phyloP scores from a whole-genome alignment of 306 rosid genomes.

The Psophocarpus tetragonolobus region DNA sequence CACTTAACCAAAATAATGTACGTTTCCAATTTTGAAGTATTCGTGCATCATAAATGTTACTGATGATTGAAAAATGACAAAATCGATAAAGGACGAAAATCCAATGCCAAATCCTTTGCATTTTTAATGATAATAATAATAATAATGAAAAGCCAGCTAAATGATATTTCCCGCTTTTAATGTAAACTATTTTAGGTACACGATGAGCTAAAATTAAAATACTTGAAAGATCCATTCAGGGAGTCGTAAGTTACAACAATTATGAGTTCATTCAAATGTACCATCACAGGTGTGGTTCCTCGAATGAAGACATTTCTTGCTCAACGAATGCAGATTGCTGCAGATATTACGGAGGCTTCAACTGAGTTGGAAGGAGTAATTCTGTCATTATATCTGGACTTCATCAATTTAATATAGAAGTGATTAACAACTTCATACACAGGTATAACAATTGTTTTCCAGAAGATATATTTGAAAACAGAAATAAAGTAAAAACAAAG shows the following conservation, averaged over 20 bases:
- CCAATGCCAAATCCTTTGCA: not conserved
- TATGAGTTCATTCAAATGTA: constrained; percentile 10
- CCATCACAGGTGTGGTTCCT: constrained; percentile 1
- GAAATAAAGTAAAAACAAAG: too few relatives aligned
- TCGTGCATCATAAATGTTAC: not conserved
- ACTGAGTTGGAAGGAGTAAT: not conserved
- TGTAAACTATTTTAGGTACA: not conserved
- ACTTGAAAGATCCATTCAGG: not conserved
- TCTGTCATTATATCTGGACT: not conserved
- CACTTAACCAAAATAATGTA: too few relatives aligned
- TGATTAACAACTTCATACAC: constrained; percentile 6
- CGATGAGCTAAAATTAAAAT: not conserved
- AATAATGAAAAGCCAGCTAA: not conserved
- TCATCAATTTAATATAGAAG: not conserved
- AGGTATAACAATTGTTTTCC: too few relatives aligned
- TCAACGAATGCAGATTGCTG: not conserved
- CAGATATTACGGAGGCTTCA: not conserved
- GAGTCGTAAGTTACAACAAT: not conserved
- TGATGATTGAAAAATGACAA: not conserved
- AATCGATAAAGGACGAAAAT: not conserved
- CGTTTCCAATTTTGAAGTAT: not conserved
- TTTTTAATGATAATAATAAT: not conserved
- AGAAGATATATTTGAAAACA: too few relatives aligned
- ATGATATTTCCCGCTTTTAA: not conserved
- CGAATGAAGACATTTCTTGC: constrained; percentile 17